Conservation (phyloP, 177 flowering plant genomes). For the Vitis hybrid region DNA sequence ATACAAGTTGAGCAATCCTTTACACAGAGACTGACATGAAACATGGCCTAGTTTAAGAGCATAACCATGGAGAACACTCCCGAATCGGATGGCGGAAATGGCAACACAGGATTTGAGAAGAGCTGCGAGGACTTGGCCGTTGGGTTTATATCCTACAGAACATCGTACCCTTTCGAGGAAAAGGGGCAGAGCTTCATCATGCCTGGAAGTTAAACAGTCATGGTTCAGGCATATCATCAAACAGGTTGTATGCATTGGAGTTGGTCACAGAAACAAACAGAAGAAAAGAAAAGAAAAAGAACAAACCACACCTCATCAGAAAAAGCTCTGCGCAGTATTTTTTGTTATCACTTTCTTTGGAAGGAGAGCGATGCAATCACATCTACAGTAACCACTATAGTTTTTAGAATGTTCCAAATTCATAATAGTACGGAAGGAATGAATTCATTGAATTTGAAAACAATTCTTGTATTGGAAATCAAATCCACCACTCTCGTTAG, state of each 20-base stretch:
- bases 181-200: constrained; percentile 26
- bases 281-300: no score
- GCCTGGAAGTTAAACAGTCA: constrained; percentile 15
- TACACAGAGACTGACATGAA: constrained; percentile 38
- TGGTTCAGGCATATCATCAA: constrained; percentile 27
- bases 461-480: no score
- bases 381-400: no score
- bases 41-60: constrained; percentile 50
- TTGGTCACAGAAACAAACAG: no score
- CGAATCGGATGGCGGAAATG: constrained; percentile 33
- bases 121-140: constrained; percentile 38
- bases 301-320: no score
- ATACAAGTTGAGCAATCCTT: constrained; percentile 76
- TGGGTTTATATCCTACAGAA: constrained; percentile 24
- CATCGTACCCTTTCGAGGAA: constrained; percentile 16
- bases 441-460: no score
- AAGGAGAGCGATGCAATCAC: no score
- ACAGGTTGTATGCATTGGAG: neutral
- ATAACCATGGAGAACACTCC: constrained; percentile 56
- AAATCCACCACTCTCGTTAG: no score
- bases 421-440: no score
- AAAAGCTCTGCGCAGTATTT: no score
- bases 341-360: no score
- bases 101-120: constrained; percentile 67
- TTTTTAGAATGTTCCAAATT: no score